These are phyloP conservation scores for Rossbeevera mucosa DNA, from an alignment of 768 basidiomycete genomes.

Conservation along the genomic window DNA sequence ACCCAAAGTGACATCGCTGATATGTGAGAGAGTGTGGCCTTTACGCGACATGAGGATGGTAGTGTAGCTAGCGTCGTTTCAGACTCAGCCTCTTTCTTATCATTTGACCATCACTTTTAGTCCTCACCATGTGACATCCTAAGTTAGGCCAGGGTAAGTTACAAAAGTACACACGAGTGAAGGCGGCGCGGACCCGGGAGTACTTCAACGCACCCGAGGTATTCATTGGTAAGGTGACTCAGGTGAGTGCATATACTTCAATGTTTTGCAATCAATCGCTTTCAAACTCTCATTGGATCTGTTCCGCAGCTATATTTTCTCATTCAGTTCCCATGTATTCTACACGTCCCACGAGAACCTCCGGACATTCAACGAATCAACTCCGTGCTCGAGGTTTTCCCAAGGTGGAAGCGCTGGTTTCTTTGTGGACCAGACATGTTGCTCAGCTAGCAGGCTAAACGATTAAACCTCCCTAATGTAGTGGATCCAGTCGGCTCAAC, in stretches of 20 bases:
- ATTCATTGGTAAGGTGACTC: background rate
- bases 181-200: background rate
- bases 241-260: background rate
- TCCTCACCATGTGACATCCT: background rate
- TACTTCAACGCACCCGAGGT: background rate
- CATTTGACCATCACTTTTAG: background rate
- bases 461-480: background rate
- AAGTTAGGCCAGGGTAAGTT: background rate
- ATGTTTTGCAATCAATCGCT: background rate
- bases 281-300: background rate
- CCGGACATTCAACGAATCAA: background rate
- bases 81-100: background rate
- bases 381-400: background rate
- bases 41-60: conserved; percentile 47
- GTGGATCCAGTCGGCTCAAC: background rate
- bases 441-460: background rate
- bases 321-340: background rate
- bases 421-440: background rate
- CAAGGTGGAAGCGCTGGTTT: background rate
- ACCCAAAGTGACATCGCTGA: conserved; percentile 65
- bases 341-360: background rate
- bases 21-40: conserved; percentile 41
- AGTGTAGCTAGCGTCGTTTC: background rate
- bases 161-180: background rate
- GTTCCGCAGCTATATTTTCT: background rate